Base-by-base conservation (phyloP, 1,284 basidiomycete species). In the Volvariella surrecta region DNA sequence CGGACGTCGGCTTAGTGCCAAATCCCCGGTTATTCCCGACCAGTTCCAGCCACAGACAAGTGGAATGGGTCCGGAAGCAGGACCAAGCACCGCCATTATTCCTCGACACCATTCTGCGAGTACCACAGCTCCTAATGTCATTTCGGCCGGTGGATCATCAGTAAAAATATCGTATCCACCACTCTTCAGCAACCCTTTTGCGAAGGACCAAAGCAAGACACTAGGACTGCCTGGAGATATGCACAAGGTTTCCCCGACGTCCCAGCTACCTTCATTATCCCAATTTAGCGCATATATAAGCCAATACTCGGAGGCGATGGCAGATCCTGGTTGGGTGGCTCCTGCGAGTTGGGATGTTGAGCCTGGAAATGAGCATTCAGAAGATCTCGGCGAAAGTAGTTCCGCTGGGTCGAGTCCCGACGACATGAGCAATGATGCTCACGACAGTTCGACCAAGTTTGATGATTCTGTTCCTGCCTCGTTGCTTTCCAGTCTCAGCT, bases 291-390 rank as follows among this genome's bases (percentile, higher is more conserved):
- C 52, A 31, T 50, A 49, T 1, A 15, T 37, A 17, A 39, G 24
- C 19, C 47, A 43, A 7, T 48, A 51, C 6, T 28, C 6, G 3
- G 61, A 59, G 17, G n/a, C n/a, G n/a, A n/a, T n/a, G n/a, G n/a
- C n/a, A n/a, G 62, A 60, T 28, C 67, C 67, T 0, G 61, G 64
- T 2, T 78, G 76, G 76, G 67, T 56, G 2, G 61, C 77, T 2
- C 78, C 78, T 1, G 68, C 78, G 52, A 79, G 76, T 48, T 79
- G 78, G 78, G 74, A 67, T 0, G 74, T 79, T 1, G 71, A 72
- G 38, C 64, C 66, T 48, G 66, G 64, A 20, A 69, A 64, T 4
- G 70, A 67, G 32, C 65, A 66, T 10, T 50, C 54, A 16, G 62
- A 55, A 16, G 63, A 59, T 1, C 61, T 58, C 8, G 67, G 66